Conservation (phyloP, 2,329 filamentous ascomycete species). For the Samsoniella hepiali region DNA sequence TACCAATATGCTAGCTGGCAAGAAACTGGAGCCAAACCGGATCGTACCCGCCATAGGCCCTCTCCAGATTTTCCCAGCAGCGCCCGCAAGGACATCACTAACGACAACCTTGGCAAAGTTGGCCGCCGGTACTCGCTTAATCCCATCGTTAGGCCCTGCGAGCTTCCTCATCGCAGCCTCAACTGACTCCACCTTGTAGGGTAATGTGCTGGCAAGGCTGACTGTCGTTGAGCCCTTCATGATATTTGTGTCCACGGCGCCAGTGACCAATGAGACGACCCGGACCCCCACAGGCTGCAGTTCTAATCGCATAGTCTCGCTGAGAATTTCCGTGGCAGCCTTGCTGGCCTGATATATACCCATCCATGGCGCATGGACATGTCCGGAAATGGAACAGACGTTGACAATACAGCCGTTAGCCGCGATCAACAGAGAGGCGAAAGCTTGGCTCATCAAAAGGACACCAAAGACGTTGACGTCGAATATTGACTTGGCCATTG, state of each 20-base stretch:
- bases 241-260: background rate
- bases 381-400: background rate
- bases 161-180: background rate
- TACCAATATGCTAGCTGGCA: background rate
- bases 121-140: background rate
- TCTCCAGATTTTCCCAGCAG: background rate
- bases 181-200: background rate
- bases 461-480: background rate
- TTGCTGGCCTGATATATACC: background rate
- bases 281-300: background rate
- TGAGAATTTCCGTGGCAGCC: background rate
- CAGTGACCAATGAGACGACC: background rate
- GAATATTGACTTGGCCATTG: background rate
- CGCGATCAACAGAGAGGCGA: constrained; percentile 21
- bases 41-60: background rate
- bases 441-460: background rate
- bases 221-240: background rate
- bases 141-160: too few relatives aligned
- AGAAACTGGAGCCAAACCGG: background rate
- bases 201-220: background rate
- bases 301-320: background rate
- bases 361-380: background rate
- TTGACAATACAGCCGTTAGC: constrained; percentile 23
- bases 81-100: background rate
- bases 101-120: background rate